Evolutionary conservation across 352 stramenopile species (phyloP).

Genomic region (Phytopythium montanum): DNA sequence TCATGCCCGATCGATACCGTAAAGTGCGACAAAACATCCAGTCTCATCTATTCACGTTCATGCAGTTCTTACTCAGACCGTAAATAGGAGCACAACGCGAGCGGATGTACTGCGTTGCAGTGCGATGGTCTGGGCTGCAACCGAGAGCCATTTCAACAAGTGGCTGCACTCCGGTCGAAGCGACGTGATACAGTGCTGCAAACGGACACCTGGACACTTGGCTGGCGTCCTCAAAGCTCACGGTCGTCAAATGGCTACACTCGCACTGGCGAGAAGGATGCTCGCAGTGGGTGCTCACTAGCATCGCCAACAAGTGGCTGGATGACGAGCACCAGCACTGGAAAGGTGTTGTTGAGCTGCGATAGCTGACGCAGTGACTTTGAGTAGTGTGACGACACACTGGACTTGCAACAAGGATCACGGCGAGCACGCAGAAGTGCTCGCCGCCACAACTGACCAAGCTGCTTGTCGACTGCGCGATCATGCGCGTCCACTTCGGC

Average conservation of each 20-base stretch:
- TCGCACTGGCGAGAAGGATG: background rate
- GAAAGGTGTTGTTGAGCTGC: background rate
- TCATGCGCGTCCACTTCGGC: background rate
- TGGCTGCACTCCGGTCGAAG: background rate
- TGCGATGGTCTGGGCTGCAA: background rate
- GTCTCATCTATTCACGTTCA: background rate
- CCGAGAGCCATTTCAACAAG: background rate
- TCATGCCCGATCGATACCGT: background rate
- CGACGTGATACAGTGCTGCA: background rate
- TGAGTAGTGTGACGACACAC: background rate
- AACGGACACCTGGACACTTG: background rate
- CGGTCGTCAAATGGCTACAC: background rate
- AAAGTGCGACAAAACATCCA: constrained; percentile 2
- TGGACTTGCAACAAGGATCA: background rate
- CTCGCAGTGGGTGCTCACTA: background rate
- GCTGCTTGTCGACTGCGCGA: background rate
- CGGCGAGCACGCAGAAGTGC: background rate
- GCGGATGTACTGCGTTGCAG: too few species aligned
- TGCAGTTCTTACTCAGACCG: background rate
- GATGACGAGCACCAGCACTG: background rate
- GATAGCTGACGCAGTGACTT: background rate
- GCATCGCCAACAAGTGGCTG: background rate
- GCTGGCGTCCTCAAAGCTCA: too few species aligned
- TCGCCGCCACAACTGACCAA: background rate
- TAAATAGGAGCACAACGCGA: too few species aligned